Percentiles rank a stretch among this genome's conserved stretches.
Evolutionary conservation across 768 basidiomycete species (phyloP).

Genomic region (Pleurotus sapidus): DNA sequence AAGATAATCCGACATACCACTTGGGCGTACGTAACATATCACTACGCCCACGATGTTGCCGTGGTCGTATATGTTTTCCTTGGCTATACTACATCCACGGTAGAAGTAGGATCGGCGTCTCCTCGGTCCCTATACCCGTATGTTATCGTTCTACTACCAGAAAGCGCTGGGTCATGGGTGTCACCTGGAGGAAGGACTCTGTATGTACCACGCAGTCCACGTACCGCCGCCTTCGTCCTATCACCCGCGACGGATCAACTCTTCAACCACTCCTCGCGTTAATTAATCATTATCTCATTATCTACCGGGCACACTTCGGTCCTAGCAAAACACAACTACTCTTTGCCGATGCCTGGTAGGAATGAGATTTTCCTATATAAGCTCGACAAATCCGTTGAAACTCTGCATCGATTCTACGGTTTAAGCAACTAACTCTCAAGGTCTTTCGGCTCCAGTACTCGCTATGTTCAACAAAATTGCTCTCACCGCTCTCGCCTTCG

Average conservation of each 20-base stretch:
- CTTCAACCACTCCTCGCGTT: too few species aligned
- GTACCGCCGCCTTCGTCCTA: too few species aligned
- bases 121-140: neutral
- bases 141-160: neutral
- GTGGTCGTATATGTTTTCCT: neutral
- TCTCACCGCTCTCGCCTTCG: conserved; percentile 29
- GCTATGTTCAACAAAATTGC: conserved; percentile 32
- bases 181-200: too few species aligned
- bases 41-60: neutral
- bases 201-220: too few species aligned
- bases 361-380: neutral
- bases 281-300: too few species aligned
- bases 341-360: neutral
- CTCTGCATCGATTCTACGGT: neutral
- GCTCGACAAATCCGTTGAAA: neutral
- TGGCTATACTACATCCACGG: neutral
- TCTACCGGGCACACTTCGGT: neutral
- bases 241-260: too few species aligned
- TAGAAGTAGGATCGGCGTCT: neutral
- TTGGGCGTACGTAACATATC: neutral
- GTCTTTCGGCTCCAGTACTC: neutral
- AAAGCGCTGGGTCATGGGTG: too few species aligned
- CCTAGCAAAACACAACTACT: neutral
- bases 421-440: neutral
- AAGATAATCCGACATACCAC: neutral